Evolutionary conservation across 2,329 filamentous ascomycete species (phyloP).

Genomic region (Aspergillus texensis): DNA sequence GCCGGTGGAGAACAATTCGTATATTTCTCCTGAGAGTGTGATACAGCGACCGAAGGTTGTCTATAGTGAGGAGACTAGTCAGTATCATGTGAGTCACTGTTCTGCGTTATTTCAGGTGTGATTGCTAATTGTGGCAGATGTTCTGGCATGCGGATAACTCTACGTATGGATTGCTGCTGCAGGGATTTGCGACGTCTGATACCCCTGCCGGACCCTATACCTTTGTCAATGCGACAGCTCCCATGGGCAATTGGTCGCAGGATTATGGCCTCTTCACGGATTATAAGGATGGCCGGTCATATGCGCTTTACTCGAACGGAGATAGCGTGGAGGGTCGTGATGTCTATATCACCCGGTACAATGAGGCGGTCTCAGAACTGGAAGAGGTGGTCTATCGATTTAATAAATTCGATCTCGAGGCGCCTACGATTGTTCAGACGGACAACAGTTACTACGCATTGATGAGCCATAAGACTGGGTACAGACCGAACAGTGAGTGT

Average conservation of each 20-base stretch:
- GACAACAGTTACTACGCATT: slow-evolving; percentile 62
- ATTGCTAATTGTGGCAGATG: slow-evolving; percentile 41
- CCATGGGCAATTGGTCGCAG: slow-evolving; percentile 65
- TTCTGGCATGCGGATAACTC: slow-evolving; percentile 65
- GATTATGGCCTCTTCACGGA: slow-evolving; percentile 65
- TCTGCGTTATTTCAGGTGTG: too few relatives aligned
- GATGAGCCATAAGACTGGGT: slow-evolving; percentile 67
- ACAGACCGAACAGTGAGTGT: slow-evolving; percentile 58
- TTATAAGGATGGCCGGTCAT: slow-evolving; percentile 59
- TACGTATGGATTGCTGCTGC: slow-evolving; percentile 58
- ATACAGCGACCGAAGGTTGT: slow-evolving; percentile 67
- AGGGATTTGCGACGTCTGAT: slow-evolving; percentile 59
- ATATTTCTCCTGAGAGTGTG: slow-evolving; percentile 58
- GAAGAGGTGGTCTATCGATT: slow-evolving; percentile 58
- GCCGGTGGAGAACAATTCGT: slow-evolving; percentile 57
- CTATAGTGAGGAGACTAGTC: slow-evolving; percentile 55
- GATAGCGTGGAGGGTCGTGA: slow-evolving; percentile 59
- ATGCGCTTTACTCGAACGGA: slow-evolving; percentile 63
- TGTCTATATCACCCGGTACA: slow-evolving; percentile 59
- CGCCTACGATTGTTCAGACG: slow-evolving; percentile 63
- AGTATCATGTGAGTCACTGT: slow-evolving; percentile 56
- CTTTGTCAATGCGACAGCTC: slow-evolving; percentile 57
- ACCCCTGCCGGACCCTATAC: slow-evolving; percentile 57
- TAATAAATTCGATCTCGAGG: slow-evolving; percentile 63
- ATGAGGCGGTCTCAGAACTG: slow-evolving; percentile 55